Base-by-base conservation (phyloP, 495 filamentous ascomycete genomes). In the Xylaria acuta region DNA sequence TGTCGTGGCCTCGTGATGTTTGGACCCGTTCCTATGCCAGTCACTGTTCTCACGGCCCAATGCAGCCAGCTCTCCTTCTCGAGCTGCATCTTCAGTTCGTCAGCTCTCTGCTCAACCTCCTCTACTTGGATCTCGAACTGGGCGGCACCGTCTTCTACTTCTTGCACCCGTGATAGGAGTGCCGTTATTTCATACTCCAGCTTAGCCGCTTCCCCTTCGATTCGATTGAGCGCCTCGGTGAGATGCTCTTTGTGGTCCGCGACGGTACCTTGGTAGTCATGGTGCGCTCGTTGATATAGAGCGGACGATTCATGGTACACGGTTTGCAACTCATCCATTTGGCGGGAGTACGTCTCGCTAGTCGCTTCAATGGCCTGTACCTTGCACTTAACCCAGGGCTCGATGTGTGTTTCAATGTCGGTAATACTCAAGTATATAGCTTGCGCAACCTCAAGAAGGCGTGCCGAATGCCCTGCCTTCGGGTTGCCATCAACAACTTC, bases 161-260 rank as follows among this genome's bases (percentile, higher is more conserved):
- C 96, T 72, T 92, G 88, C 41, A 98, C 92, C 76, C 93, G 94
- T 25, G 90, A 91, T 62, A 92, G 86, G 30, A 99, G 84, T 30
- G 90, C 92, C 64, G 89, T 88, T 45, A 98, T 88, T 82, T 99
- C 97, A 79, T 99, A 99, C 76, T 99, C 95, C 71, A 99, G 85
- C 85, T 95, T 96, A 27, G 93, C 93, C 7, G 90, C 90, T 53
- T 97, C 84, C 27, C 90, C 84, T 78, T 97, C 97, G 25, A 98
- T 87, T 72, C 94, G 93, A 78, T 91, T 92, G 68, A 97, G 86
- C 38, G 86, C 86, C 71, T 97, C 96, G 36, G 86, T 90, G 63
- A 97, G 82, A 36, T 87, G 82, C 38, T 85, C 82, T 36, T 89
- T 86, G 82, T 97, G 91, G 38, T 91, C 88, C 1, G 84, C 84